A percentile compares a stretch with the other conserved stretches of the same genome.
These are phyloP conservation scores for Glycine soja DNA, from an alignment of 306 rosid species.

Conservation along the genomic window DNA sequence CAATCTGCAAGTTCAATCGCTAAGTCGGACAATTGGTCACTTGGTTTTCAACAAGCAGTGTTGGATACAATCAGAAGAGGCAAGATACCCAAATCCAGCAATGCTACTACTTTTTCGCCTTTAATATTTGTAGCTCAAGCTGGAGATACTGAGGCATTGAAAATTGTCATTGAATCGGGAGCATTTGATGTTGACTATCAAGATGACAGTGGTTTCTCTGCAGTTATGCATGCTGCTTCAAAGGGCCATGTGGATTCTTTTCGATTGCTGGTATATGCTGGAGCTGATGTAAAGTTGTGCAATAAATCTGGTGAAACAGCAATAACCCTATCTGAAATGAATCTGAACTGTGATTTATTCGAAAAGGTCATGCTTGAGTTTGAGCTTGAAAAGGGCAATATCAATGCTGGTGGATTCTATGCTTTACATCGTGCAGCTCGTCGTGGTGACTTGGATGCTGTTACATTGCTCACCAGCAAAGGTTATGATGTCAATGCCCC, in stretches of 20 bases:
- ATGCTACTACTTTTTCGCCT: conserved; percentile 64
- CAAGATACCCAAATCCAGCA: conserved; percentile 70
- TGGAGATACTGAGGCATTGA: conserved; percentile 79
- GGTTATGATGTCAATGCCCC: conserved; percentile 84
- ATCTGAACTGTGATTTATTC: conserved; percentile 67
- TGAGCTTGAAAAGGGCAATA: conserved; percentile 82
- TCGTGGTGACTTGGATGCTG: conserved; percentile 81
- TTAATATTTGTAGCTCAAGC: conserved; percentile 67
- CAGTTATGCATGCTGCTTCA: conserved; percentile 79
- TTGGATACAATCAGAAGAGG: conserved; percentile 59
- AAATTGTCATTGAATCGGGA: conserved; percentile 63
- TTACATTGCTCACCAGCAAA: conserved; percentile 68
- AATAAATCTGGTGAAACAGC: conserved; percentile 85
- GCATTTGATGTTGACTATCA: conserved; percentile 73
- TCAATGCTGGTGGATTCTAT: conserved; percentile 72
- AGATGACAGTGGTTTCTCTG: conserved; percentile 77
- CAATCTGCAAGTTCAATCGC: conserved; percentile 76
- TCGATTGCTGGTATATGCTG: conserved; percentile 82
- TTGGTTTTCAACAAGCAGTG: conserved; percentile 70
- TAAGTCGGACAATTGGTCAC: conserved; percentile 67
- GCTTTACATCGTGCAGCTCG: conserved; percentile 95
- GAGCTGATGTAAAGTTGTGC: conserved; percentile 78
- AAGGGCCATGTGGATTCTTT: conserved; percentile 82
- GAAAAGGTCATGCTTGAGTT: conserved; percentile 93
- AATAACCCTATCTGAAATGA: conserved; percentile 61